Conservation (phyloP, 495 filamentous ascomycete species). For the Talaromyces adpressus region DNA sequence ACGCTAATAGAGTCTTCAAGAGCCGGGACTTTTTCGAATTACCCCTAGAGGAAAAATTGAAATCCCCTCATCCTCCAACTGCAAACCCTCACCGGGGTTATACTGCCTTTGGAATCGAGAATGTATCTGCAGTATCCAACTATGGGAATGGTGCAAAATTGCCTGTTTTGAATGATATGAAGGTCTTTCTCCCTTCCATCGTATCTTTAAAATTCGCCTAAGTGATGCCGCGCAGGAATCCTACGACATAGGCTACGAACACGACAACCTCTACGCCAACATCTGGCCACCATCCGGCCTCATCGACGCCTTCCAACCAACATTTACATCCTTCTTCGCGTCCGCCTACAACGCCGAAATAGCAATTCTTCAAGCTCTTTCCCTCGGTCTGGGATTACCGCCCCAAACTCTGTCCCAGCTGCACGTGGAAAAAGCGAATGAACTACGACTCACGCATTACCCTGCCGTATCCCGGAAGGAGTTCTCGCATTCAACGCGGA, state of each 20-base stretch:
- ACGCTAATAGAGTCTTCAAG: background rate
- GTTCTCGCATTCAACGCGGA: constrained; percentile 16
- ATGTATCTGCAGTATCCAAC: background rate
- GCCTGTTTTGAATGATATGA: background rate
- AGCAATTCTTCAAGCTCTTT: background rate
- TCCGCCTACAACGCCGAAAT: background rate
- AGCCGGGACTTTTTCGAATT: background rate
- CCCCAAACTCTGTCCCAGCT: background rate
- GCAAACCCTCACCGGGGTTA: constrained; percentile 2
- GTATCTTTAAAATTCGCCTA: too few relatives aligned
- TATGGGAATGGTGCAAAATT: background rate
- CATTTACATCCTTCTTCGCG: background rate
- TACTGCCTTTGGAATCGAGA: background rate
- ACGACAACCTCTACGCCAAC: background rate
- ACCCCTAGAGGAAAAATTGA: background rate
- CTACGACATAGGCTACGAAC: background rate
- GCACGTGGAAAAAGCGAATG: background rate
- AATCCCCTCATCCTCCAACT: background rate
- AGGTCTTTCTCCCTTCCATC: background rate
- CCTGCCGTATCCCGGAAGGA: background rate
- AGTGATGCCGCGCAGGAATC: too few relatives aligned
- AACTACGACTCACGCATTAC: background rate
- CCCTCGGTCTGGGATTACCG: background rate
- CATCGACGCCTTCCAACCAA: background rate
- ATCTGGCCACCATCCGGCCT: background rate